Conservation (phyloP, 1,139 yeast genomes). For the Suhomyces kunorum region DNA sequence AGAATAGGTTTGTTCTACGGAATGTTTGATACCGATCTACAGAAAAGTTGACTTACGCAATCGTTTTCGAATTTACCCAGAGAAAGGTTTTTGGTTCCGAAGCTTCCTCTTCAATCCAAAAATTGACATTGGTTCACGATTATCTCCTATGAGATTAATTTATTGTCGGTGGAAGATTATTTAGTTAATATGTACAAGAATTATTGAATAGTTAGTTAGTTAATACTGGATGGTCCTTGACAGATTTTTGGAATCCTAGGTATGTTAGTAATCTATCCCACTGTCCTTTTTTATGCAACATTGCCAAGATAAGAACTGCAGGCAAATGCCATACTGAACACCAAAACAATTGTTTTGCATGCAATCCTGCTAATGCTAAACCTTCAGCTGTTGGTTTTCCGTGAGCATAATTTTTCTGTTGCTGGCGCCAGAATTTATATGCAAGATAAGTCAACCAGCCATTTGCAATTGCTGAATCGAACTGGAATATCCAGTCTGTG, state of each 20-base stretch:
- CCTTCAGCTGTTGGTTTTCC: slow-evolving; percentile 54
- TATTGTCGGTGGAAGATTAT: too few species aligned
- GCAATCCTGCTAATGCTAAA: slow-evolving; percentile 55
- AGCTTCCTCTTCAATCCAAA: too few species aligned
- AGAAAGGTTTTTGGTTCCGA: too few species aligned
- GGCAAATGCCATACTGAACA: slow-evolving; percentile 95
- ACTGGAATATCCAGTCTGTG: slow-evolving; percentile 77
- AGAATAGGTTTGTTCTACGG: too few species aligned
- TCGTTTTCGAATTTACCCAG: too few species aligned
- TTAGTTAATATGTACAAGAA: neutral
- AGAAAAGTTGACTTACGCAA: too few species aligned
- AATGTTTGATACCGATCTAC: too few species aligned
- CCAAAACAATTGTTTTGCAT: slow-evolving; percentile 88
- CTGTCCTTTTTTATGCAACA: slow-evolving; percentile 92
- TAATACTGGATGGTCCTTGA: neutral
- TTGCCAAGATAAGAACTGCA: slow-evolving; percentile 82
- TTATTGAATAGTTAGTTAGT: neutral
- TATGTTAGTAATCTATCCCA: slow-evolving; percentile 72
- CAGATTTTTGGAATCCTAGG: slow-evolving; percentile 21
- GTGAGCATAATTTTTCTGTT: slow-evolving; percentile 53
- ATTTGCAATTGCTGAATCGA: slow-evolving; percentile 80
- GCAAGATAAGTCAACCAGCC: slow-evolving; percentile 85
- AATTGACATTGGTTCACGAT: too few species aligned
- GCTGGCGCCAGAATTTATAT: slow-evolving; percentile 81
- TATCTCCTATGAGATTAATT: too few species aligned